phyloP scores from a whole-genome alignment of 306 rosid species.

The Comarum palustre region DNA sequence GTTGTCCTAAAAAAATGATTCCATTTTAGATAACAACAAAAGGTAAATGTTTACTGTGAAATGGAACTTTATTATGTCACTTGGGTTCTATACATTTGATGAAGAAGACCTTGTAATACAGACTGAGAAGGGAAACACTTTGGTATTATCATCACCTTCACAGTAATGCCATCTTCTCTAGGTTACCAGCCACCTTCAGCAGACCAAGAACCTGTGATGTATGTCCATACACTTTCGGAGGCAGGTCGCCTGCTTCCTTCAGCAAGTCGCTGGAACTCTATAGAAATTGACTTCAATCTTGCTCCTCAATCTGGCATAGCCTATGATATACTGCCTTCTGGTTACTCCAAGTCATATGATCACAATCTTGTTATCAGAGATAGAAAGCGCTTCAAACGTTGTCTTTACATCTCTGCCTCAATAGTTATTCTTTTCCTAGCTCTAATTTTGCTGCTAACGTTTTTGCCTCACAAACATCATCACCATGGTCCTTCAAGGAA shows the following conservation, averaged over 20 bases:
- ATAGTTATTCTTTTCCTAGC: conserved; percentile 33
- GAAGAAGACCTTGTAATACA: background rate
- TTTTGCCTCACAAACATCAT: conserved; percentile 43
- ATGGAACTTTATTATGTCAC: background rate
- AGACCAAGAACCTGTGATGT: conserved; percentile 33
- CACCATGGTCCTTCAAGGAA: conserved; percentile 41
- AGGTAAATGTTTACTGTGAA: background rate
- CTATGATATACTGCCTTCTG: conserved; percentile 52
- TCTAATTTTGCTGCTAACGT: conserved; percentile 33
- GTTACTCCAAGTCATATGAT: conserved; percentile 50
- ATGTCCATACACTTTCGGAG: conserved; percentile 47
- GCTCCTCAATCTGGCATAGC: conserved; percentile 35
- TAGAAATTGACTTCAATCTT: conserved; percentile 38
- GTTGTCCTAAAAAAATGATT: background rate
- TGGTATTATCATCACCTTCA: background rate
- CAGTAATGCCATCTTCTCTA: conserved; percentile 5
- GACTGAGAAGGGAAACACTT: background rate
- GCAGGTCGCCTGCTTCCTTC: conserved; percentile 56
- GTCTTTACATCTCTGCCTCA: conserved; percentile 35
- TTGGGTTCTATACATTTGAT: background rate
- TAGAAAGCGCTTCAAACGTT: conserved; percentile 37
- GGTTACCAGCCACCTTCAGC: conserved; percentile 2
- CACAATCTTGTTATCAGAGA: conserved; percentile 51
- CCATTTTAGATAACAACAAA: background rate
- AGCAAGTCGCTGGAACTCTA: conserved; percentile 51